Conservation (phyloP, 305 asterid species). For the Solanum hybrid region DNA sequence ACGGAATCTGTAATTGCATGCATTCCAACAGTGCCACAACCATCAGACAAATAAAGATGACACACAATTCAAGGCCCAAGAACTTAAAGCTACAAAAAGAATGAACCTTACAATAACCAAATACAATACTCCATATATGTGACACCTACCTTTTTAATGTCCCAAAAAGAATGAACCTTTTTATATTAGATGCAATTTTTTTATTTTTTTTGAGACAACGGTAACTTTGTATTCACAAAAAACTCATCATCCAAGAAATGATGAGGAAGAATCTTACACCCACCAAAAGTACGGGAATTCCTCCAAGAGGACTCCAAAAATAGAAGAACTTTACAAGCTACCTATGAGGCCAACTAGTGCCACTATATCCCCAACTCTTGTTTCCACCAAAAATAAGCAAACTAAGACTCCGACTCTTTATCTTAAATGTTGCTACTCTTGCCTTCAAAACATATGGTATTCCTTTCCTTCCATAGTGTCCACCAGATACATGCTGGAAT, state of each 20-base stretch:
- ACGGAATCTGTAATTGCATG: constrained; percentile 48
- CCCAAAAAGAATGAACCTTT: not conserved
- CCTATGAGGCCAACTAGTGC: not conserved
- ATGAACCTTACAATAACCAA: not conserved
- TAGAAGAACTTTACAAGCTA: not conserved
- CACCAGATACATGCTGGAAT: not conserved
- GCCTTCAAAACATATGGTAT: not conserved
- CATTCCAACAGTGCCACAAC: constrained; percentile 9
- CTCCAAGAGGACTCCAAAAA: not conserved
- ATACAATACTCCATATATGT: not conserved
- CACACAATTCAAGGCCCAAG: not conserved
- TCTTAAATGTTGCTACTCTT: not conserved
- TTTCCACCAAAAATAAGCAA: not conserved
- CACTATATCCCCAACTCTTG: not conserved
- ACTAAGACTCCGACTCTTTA: not conserved
- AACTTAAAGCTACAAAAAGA: not conserved
- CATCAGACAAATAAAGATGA: constrained; percentile 6
- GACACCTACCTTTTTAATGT: not conserved
- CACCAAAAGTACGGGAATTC: not conserved
- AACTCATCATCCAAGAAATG: not conserved
- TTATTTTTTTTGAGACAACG: not conserved
- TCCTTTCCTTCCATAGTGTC: not conserved
- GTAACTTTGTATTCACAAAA: not conserved
- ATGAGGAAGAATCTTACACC: not conserved
- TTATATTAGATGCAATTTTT: not conserved